Evolutionary conservation across 805 yeast genomes (phyloP), one percentile per base, ranked within the genome.

Genomic region (Maudiozyma saulgeensis): DNA sequence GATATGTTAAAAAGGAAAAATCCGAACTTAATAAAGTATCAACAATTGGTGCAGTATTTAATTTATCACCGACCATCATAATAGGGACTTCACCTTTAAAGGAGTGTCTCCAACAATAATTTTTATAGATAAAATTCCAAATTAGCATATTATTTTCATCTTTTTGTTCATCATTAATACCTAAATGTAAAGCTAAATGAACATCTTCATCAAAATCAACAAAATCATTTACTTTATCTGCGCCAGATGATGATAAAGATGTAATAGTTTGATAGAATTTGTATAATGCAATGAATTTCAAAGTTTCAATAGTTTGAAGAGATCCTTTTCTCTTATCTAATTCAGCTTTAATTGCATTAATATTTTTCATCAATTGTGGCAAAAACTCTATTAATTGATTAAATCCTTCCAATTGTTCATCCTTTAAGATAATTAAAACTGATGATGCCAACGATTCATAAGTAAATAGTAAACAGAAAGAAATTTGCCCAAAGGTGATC

Each of bases 91-190:
- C 63, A 44, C 67, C 67, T 32, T 53, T 58, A 25, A 56, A 54
- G 21, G 59, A 43, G 48, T 62, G 64, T 45, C 66, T 61, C 61
- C 62, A 60, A 39, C 58, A 57, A 43, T 63, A 63, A 43, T 60
- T 60, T 48, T 57, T 62, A 38, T 51, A 57, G 28, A 61, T 62
- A 38, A 57, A 60, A 45, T 63, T 62, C 66, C 66, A 63, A 18
- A 58, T 42, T 23, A 53, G 34, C 32, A 60, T 57, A 21, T 42
- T 41, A 16, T 49, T 35, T 25, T 56, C 57, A 47, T 61, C 51
- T 25, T 56, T 55, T n/a, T 53, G 51, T 46, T 63, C 67, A 43
- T 57, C 59, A 39, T 63, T 62, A 42, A 63, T 45, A 4, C 66
- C 56, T 23, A 57, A 48, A 21, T 55, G 51, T 16, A 60, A 44